Evolutionary conservation across 2,329 filamentous ascomycete species (phyloP), one percentile per base, ranked within the genome.

Genomic region (Huntiella savannae): DNA sequence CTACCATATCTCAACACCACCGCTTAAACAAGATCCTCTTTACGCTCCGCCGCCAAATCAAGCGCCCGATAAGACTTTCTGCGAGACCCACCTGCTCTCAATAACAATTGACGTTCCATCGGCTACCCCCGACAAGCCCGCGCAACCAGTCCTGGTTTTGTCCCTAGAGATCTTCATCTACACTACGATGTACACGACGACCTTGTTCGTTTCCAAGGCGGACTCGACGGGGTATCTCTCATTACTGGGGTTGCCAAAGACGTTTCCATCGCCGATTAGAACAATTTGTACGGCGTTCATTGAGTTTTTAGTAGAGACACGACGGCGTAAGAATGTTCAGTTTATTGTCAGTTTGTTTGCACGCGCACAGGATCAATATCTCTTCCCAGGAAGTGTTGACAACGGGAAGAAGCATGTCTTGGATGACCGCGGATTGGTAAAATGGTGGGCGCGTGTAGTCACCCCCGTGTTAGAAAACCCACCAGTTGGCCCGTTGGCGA

Each of bases 161-260:
- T 88, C 82, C 12, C 71, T 98, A 52, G 91, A 98, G 59, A 69
- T 95, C 44, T 70, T 91, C 54, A 73, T 98, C 50, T 98, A 92
- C 62, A 82, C 77, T 0, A 94, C 87, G 0, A 72, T 74, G 40
- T 72, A 74, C 54, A 73, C 85, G 17, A 93, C 82, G 1, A 95
- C 83, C 3, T 71, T 96, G 46, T 98, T 98, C 59, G 80, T 98
- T 17, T 88, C 87, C 52, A 98, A 98, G 62, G 91, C 91, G 42
- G 91, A 98, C 63, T 95, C 91, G 7, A 95, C 88, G 0, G 91
- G 92, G 17, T 92, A 85, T 58, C 64, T 95, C 7, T 68, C 77
- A 53, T 67, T 80, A 2, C 65, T 87, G 33, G 64, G 72, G 13
- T 65, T 82, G 0, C 72, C 77, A 12, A 71, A 65, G 53, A 68